Percentiles rank a stretch among this genome's conserved stretches.
Evolutionary conservation across 2,329 filamentous ascomycete species (phyloP).

Genomic region (Biscogniauxia sp.): DNA sequence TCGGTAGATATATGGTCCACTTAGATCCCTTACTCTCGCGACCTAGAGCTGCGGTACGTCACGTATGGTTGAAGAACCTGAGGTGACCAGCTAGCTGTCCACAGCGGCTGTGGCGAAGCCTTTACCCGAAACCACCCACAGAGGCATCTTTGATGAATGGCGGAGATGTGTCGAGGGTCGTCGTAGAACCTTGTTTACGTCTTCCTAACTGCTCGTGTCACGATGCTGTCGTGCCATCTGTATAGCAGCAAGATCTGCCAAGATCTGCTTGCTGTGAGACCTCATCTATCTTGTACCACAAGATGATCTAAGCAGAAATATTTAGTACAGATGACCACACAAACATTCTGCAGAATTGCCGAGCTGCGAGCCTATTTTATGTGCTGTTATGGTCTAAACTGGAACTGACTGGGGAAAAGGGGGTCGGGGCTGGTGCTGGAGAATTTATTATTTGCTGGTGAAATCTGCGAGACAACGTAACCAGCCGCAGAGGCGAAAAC

Average conservation of each 20-base stretch:
- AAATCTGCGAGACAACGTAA: not conserved
- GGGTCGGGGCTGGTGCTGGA: not conserved
- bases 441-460: not conserved
- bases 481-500: not conserved
- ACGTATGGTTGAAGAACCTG: not conserved
- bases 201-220: conserved; percentile 13
- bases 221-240: conserved; percentile 6
- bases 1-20: not conserved
- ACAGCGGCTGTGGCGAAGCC: conserved; percentile 17
- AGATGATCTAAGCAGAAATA: not conserved
- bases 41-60: not conserved
- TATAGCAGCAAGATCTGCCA: not conserved
- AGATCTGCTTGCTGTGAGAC: not conserved
- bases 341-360: not conserved
- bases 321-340: not conserved
- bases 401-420: not conserved
- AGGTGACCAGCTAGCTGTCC: not conserved
- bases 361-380: not conserved
- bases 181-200: conserved; percentile 15
- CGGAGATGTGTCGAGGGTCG: conserved; percentile 4
- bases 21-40: not conserved
- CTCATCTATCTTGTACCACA: not conserved
- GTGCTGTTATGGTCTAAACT: not conserved
- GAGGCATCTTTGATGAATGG: conserved; percentile 8
- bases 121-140: conserved; percentile 7